A percentile compares a stretch with the other conserved stretches of the same genome.
These are phyloP conservation scores for Cladosporium phlei DNA, from an alignment of 2,329 filamentous ascomycete genomes.

Conservation along the genomic window DNA sequence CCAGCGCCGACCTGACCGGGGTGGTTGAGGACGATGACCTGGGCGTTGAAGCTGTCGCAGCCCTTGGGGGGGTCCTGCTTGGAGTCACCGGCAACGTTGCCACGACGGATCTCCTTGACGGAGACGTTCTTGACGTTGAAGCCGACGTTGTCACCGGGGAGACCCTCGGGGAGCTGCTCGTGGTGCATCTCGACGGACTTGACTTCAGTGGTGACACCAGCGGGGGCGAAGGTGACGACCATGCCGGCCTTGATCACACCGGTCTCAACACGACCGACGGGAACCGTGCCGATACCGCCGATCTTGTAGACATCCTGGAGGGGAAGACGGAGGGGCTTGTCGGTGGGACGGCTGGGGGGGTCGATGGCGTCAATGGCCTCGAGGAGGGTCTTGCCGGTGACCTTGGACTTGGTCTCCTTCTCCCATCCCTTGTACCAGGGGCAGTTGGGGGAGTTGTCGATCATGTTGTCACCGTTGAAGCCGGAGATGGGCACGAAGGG, in stretches of 20 bases:
- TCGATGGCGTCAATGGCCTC: slow-evolving; percentile 98
- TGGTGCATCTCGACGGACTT: slow-evolving; percentile 99
- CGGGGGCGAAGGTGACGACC: slow-evolving; percentile 97
- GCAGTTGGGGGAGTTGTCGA: slow-evolving; percentile 81
- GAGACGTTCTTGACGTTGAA: slow-evolving; percentile 99
- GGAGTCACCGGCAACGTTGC: slow-evolving; percentile 99
- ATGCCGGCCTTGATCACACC: slow-evolving; percentile 81
- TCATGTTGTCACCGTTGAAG: slow-evolving; percentile 99
- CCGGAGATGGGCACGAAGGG: slow-evolving; percentile 99
- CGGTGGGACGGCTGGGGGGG: slow-evolving; percentile 82
- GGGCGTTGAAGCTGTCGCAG: slow-evolving; percentile 93
- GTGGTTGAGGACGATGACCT: slow-evolving; percentile 99
- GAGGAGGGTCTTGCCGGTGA: slow-evolving; percentile 92
- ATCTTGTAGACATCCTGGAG: slow-evolving; percentile 99
- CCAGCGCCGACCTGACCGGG: slow-evolving; percentile 98
- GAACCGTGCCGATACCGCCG: slow-evolving; percentile 99
- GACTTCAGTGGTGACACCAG: slow-evolving; percentile 99
- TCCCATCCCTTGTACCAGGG: slow-evolving; percentile 99
- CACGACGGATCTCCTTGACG: slow-evolving; percentile 99
- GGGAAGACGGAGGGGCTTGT: slow-evolving; percentile 99
- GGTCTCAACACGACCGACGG: slow-evolving; percentile 99
- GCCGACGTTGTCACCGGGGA: slow-evolving; percentile 99
- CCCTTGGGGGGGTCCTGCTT: slow-evolving; percentile 96
- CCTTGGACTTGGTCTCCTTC: slow-evolving; percentile 94
- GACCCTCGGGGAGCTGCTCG: slow-evolving; percentile 94